Base-by-base conservation (phyloP, 1,284 basidiomycete genomes). In the Lentinula novae-zelandiae region DNA sequence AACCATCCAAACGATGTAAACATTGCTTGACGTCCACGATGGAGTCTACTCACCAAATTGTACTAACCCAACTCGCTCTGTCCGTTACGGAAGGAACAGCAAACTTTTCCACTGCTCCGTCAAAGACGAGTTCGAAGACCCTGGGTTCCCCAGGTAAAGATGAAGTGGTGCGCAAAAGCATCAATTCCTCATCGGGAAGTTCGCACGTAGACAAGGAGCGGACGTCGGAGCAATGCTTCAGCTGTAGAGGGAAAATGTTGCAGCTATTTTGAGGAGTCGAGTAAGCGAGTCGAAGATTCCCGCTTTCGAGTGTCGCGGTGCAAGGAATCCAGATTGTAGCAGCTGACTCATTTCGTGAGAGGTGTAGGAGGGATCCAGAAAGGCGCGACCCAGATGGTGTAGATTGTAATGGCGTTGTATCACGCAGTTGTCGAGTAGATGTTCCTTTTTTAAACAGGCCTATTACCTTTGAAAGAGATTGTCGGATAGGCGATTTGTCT, bases 51-150 rank as follows among this genome's bases (percentile, higher is more conserved):
- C 70, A 88, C 89, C 89, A 91, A 57, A 90, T 83, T 3, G 82
- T 79, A 66, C 82, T 86, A 57, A 91, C 80, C 89, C 89, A 91
- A 17, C 77, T 77, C 5, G 87, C 87, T 57, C 89, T 75, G 60
- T 87, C 85, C 62, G 80, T 78, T n/a, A 83, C 79, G 39, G 84
- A 83, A 6, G 71, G 69, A 1, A 81, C 82, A 1, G 85, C 87
- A 68, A 91, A 89, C 59, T 76, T 82, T 68, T 89, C 85, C 57
- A 73, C 75, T 2, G 71, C 71, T 9, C 76, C 82, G 53, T 82
- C 78, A 60, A 88, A 86, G 3, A 78, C 60, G n/a, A 91, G 67
- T 67, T 89, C 87, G 63, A 90, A 90, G 0, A 85, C 72, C 64
- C 81, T 82, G 56, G 79, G 66, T 33, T 78, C 77, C 55, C 76